These are phyloP conservation scores for Fusarium gaditjirri DNA, from an alignment of 2,329 filamentous ascomycete species.

Conservation along the genomic window DNA sequence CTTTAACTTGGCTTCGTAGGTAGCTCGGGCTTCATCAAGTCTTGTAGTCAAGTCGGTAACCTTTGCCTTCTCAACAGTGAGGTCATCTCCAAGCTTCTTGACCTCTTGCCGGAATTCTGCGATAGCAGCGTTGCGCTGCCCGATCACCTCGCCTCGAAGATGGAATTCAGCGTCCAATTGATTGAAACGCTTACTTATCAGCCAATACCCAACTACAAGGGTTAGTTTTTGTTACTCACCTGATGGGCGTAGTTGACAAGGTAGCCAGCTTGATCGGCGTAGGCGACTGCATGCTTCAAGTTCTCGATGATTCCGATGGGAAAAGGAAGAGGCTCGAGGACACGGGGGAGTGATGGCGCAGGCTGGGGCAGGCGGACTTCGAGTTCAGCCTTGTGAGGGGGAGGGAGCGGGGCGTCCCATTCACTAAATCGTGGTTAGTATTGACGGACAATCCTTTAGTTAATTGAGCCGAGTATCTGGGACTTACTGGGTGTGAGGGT, in stretches of 20 bases:
- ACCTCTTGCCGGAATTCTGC: background rate
- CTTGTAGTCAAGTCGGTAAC: background rate
- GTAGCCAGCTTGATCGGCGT: slow-evolving; percentile 26
- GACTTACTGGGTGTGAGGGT: slow-evolving; percentile 26
- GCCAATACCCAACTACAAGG: background rate
- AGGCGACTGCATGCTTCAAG: slow-evolving; percentile 11
- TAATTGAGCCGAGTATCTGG: background rate
- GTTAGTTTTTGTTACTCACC: fast-evolving
- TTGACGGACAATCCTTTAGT: fast-evolving
- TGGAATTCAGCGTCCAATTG: background rate
- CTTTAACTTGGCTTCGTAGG: background rate
- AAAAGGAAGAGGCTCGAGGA: slow-evolving; percentile 26
- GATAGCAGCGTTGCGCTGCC: background rate
- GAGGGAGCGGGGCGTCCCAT: background rate
- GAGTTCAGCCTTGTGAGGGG: slow-evolving; percentile 2
- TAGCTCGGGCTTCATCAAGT: background rate
- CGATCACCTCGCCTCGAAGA: background rate
- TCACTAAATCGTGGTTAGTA: background rate
- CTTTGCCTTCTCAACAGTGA: background rate
- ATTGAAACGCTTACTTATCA: background rate
- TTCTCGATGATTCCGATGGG: slow-evolving; percentile 26
- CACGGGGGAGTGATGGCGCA: background rate
- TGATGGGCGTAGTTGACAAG: slow-evolving; percentile 1
- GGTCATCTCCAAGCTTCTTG: background rate
- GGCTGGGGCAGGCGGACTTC: slow-evolving; percentile 25